Conservation (phyloP, 805 yeast species). For the Nakazawaea ishiwadae region DNA sequence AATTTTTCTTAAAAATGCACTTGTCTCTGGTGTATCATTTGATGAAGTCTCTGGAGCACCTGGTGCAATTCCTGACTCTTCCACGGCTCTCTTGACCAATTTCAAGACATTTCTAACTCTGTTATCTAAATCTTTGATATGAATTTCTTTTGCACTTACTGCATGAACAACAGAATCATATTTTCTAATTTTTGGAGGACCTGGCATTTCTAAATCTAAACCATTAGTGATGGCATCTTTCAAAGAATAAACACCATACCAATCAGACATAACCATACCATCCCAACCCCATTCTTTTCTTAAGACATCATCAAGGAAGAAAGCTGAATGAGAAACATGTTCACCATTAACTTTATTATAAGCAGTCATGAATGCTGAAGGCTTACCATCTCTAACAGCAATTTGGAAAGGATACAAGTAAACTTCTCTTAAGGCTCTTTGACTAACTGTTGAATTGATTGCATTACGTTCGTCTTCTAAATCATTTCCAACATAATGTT, state of each 20-base stretch:
- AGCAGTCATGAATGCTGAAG: constrained; percentile 55
- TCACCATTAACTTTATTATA: constrained; percentile 61
- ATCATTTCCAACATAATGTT: constrained; percentile 63
- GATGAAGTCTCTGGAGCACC: constrained; percentile 30
- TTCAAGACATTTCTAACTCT: constrained; percentile 43
- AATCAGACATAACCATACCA: constrained; percentile 58
- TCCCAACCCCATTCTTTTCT: constrained; percentile 54
- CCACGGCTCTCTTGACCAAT: constrained; percentile 38
- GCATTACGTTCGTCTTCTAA: constrained; percentile 50
- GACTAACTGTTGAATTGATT: constrained; percentile 45
- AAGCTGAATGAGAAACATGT: constrained; percentile 45
- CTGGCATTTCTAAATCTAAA: constrained; percentile 66
- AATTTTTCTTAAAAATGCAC: constrained; percentile 34
- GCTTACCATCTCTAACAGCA: constrained; percentile 47
- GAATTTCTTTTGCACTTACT: constrained; percentile 36
- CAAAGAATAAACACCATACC: constrained; percentile 54
- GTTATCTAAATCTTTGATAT: constrained; percentile 36
- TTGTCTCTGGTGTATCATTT: constrained; percentile 44
- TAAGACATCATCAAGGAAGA: constrained; percentile 39
- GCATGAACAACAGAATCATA: constrained; percentile 36
- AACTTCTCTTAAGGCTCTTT: constrained; percentile 61
- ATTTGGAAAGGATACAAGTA: constrained; percentile 61
- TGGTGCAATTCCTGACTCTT: constrained; percentile 35
- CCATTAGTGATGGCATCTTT: constrained; percentile 48
- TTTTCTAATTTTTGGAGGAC: constrained; percentile 45